Evolutionary conservation across 257 asterid genomes (phyloP).

Genomic region (Gentiana macrophylla): DNA sequence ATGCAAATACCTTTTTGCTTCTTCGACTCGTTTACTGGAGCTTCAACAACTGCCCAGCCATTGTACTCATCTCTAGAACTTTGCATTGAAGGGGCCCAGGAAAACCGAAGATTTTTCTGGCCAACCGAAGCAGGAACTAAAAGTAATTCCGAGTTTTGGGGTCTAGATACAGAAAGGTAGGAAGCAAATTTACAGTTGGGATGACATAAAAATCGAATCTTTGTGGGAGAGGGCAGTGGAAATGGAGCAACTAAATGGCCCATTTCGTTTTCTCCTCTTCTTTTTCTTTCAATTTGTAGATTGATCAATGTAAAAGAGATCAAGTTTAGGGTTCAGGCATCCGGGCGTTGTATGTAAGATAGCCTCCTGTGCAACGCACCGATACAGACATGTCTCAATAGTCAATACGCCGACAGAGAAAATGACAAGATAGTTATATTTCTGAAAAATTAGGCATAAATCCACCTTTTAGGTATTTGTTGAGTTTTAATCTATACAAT

Average conservation of each 20-base stretch:
- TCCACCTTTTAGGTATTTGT: no score
- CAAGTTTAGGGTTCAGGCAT: neutral
- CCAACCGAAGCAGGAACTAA: slow-evolving; percentile 40
- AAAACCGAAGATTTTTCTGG: slow-evolving; percentile 27
- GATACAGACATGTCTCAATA: no score
- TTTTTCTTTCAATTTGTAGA: neutral
- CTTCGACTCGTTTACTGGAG: slow-evolving; percentile 25
- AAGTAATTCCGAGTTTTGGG: slow-evolving; percentile 21
- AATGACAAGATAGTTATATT: no score
- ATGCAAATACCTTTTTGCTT: slow-evolving; percentile 22
- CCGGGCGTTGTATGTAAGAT: no score
- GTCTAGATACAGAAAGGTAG: slow-evolving; percentile 24
- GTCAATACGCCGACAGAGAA: no score
- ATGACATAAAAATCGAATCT: slow-evolving; percentile 23
- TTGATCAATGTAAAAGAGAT: neutral
- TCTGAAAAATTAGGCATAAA: no score
- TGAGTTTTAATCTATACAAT: no score
- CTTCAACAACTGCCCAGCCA: slow-evolving; percentile 66
- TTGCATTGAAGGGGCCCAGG: slow-evolving; percentile 40
- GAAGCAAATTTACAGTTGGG: slow-evolving; percentile 25
- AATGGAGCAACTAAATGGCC: slow-evolving; percentile 39
- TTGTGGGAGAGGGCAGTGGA: slow-evolving; percentile 31
- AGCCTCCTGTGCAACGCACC: no score
- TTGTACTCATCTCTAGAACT: slow-evolving; percentile 41
- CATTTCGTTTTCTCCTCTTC: slow-evolving; percentile 18